Percentiles rank a stretch among this genome's conserved stretches.
These are phyloP conservation scores for Pythium phragmitis DNA, from an alignment of 352 stramenopile species.

Conservation along the genomic window DNA sequence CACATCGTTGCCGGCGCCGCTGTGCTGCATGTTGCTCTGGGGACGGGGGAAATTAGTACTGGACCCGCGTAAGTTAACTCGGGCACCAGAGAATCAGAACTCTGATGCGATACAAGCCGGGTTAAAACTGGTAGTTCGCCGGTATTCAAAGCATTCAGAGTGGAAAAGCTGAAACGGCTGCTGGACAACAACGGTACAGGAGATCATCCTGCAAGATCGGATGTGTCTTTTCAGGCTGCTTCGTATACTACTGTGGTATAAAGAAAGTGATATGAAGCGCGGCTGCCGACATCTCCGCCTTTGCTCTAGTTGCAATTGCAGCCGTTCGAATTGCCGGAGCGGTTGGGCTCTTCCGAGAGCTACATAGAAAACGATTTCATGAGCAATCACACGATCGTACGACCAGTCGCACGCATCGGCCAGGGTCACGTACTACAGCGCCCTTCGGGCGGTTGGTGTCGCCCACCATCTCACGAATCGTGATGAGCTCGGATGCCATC, in stretches of 20 bases:
- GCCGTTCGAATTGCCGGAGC: conserved; percentile 22
- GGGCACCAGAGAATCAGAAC: conserved; percentile 3
- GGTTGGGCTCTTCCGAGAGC: conserved; percentile 30
- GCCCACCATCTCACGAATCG: conserved; percentile 86
- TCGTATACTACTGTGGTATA: not conserved
- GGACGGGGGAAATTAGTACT: not conserved
- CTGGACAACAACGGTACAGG: not conserved
- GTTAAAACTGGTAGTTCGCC: conserved; percentile 6
- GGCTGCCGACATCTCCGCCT: not conserved
- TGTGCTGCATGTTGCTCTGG: conserved; percentile 16
- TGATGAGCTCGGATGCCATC: conserved; percentile 98
- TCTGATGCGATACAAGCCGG: conserved; percentile 8
- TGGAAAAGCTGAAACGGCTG: conserved; percentile 1
- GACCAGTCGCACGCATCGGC: not conserved
- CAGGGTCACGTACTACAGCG: conserved; percentile 41
- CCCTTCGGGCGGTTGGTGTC: conserved; percentile 65
- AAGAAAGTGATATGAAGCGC: not conserved
- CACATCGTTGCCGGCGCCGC: conserved; percentile 49
- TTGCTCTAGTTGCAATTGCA: conserved; percentile 35
- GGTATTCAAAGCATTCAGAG: not conserved
- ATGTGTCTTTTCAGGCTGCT: conserved; percentile 4
- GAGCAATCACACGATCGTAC: not conserved
- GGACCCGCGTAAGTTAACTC: conserved; percentile 15
- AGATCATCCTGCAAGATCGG: not conserved
- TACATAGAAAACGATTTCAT: conserved; percentile 4